Evolutionary conservation across 306 rosid species (phyloP).

Genomic region (Cyamopsis tetragonoloba): DNA sequence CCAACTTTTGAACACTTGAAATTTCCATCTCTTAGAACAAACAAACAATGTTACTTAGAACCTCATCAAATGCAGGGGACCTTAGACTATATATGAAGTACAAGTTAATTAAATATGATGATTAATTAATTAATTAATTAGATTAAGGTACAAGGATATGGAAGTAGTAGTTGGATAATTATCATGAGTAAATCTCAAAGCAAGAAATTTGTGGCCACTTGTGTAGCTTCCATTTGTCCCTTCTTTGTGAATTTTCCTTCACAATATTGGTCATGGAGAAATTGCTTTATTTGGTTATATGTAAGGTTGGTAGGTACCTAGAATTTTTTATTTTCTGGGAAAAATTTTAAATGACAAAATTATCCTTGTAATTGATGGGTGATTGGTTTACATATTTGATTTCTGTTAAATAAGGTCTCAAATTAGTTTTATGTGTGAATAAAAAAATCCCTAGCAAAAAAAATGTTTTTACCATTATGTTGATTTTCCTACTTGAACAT

Average conservation of each 20-base stretch:
- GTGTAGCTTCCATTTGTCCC: conserved; percentile 48
- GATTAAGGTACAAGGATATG: conserved; percentile 27
- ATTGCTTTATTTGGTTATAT: conserved; percentile 28
- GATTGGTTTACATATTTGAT: too few relatives aligned
- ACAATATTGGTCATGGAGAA: background rate
- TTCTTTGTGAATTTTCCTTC: conserved; percentile 25
- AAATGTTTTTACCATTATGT: too few relatives aligned
- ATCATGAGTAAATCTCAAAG: conserved; percentile 49
- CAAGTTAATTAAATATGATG: conserved; percentile 26
- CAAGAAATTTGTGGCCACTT: conserved; percentile 39
- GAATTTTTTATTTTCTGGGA: background rate
- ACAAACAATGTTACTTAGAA: background rate
- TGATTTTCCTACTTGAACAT: too few relatives aligned
- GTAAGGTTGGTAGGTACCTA: conserved; percentile 27
- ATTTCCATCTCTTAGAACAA: conserved; percentile 35
- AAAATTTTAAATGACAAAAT: conserved; percentile 21
- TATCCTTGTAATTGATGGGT: too few relatives aligned
- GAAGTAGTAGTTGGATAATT: conserved; percentile 44
- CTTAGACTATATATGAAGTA: conserved; percentile 25
- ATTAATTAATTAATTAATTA: too few relatives aligned
- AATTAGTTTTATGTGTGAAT: too few relatives aligned
- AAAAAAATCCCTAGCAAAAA: too few relatives aligned
- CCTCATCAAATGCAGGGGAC: conserved; percentile 28
- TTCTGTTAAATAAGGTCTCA: too few relatives aligned
- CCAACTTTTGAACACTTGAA: conserved; percentile 43